Evolutionary conservation across 768 basidiomycete species (phyloP).

Genomic region (Termitomyces eurrhizus): DNA sequence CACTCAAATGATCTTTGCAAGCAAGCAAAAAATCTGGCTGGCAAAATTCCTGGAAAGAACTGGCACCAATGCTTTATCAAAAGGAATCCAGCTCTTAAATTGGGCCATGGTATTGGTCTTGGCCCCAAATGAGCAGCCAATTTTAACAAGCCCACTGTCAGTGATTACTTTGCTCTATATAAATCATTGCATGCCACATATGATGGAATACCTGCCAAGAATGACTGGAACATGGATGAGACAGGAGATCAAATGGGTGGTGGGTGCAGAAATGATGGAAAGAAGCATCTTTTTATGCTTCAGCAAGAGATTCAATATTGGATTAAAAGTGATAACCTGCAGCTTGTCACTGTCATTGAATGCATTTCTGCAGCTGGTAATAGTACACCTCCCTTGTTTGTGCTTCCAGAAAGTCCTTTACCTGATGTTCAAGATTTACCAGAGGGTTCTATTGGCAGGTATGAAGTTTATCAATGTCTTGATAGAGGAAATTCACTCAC

Average conservation of each 20-base stretch:
- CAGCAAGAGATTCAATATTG: no score
- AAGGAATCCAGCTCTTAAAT: not conserved
- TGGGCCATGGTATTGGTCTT: not conserved
- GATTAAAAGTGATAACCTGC: no score
- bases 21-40: not conserved
- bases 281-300: no score
- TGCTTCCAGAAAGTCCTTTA: no score
- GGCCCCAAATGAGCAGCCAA: not conserved
- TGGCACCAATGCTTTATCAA: not conserved
- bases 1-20: not conserved
- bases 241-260: not conserved
- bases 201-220: not conserved
- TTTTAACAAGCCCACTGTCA: not conserved
- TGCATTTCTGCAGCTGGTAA: not conserved
- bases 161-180: not conserved
- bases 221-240: constrained; percentile 1
- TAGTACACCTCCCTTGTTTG: no score
- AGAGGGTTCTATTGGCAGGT: no score
- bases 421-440: no score
- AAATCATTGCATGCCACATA: not conserved
- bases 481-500: not conserved
- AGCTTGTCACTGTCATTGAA: no score
- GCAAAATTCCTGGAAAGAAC: not conserved
- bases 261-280: no score
- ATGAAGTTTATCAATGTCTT: not conserved